These are phyloP conservation scores for Rhododendron williamsianum DNA, from an alignment of 148 eudicot species.

Conservation along the genomic window DNA sequence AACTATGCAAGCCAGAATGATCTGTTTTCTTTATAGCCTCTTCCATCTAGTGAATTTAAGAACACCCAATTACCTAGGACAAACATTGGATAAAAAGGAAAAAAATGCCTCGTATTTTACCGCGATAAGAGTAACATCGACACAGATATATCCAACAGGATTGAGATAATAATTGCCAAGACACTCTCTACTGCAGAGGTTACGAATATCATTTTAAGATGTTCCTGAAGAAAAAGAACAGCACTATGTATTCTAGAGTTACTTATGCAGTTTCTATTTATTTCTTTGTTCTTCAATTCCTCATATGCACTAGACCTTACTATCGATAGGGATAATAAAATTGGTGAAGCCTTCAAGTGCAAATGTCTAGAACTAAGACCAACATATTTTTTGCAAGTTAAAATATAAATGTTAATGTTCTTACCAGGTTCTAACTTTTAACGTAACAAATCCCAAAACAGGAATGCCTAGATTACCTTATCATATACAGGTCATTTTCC, in stretches of 20 bases:
- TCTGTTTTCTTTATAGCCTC: neutral
- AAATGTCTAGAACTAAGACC: neutral
- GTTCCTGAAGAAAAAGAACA: neutral
- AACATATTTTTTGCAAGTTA: neutral
- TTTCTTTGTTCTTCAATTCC: neutral
- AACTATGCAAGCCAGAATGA: neutral
- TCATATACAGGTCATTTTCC: neutral
- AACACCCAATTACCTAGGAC: neutral
- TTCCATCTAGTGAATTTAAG: neutral
- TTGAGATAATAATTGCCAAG: neutral
- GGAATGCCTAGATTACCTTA: neutral
- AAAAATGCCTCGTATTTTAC: neutral
- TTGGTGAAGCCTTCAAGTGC: neutral
- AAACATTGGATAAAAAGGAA: neutral
- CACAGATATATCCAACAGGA: neutral
- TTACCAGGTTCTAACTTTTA: neutral
- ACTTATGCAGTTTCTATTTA: neutral
- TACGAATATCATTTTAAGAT: neutral
- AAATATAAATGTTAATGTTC: neutral
- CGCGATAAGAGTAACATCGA: neutral
- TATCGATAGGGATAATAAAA: neutral
- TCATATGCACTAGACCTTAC: neutral
- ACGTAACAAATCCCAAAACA: neutral
- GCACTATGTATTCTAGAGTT: neutral
- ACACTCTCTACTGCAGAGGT: neutral